Percentiles rank a stretch among this genome's conserved stretches.
phyloP scores from a whole-genome alignment of 1,284 basidiomycete genomes.

The Dichomitus squalens region DNA sequence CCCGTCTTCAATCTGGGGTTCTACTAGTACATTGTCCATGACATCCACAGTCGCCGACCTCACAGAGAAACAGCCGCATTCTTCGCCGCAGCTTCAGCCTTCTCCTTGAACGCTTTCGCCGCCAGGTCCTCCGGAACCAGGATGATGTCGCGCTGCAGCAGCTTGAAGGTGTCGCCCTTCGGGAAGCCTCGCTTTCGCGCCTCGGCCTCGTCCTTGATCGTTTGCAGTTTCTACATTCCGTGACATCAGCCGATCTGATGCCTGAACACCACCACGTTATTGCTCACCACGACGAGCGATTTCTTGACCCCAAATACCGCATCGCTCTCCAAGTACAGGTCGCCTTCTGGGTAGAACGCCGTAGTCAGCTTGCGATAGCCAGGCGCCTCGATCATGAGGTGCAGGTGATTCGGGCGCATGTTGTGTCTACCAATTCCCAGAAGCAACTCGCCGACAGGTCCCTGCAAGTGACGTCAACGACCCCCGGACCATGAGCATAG shows the following conservation, averaged over 20 bases:
- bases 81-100: slow-evolving; percentile 30
- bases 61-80: slow-evolving; percentile 10
- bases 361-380: slow-evolving; percentile 78
- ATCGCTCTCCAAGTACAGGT: slow-evolving; percentile 68
- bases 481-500: slow-evolving; percentile 6
- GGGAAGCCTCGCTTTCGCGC: slow-evolving; percentile 65
- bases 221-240: slow-evolving; percentile 44
- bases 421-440: slow-evolving; percentile 66
- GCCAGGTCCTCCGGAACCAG: slow-evolving; percentile 58
- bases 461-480: slow-evolving; percentile 41
- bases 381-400: slow-evolving; percentile 69
- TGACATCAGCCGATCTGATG: not conserved
- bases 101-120: slow-evolving; percentile 33
- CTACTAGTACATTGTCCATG: slow-evolving; percentile 2
- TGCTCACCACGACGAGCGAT: slow-evolving; percentile 55
- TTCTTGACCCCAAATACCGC: slow-evolving; percentile 81
- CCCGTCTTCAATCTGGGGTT: slow-evolving; percentile 5
- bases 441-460: slow-evolving; percentile 73
- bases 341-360: slow-evolving; percentile 74
- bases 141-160: slow-evolving; percentile 63
- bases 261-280: slow-evolving; percentile 21
- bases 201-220: slow-evolving; percentile 54
- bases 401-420: slow-evolving; percentile 80
- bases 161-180: slow-evolving; percentile 59
- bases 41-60: slow-evolving; percentile 1